A percentile compares a stretch with the other conserved stretches of the same genome.
Conservation (phyloP, 83 land plant genomes). For the Picea abies region DNA sequence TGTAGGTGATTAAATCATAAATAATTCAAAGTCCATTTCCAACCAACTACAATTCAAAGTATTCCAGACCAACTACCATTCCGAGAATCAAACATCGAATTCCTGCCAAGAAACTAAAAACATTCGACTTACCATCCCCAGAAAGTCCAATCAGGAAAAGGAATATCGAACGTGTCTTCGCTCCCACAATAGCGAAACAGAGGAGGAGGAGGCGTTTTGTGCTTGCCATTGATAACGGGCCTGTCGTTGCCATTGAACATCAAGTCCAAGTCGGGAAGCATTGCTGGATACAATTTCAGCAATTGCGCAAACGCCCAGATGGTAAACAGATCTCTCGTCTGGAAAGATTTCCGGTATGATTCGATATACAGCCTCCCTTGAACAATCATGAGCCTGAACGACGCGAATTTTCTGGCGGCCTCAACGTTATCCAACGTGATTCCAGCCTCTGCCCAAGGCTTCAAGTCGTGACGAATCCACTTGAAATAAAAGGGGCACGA, state of each 20-base stretch:
- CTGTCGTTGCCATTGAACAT: conserved; percentile 63
- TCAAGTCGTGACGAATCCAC: conserved; percentile 37
- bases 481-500: conserved; percentile 39
- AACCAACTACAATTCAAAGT: no score
- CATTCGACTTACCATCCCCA: no score
- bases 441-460: conserved; percentile 36
- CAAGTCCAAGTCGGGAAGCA: conserved; percentile 57
- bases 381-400: no score
- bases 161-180: conserved; percentile 24
- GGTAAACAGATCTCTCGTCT: conserved; percentile 57
- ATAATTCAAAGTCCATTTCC: no score
- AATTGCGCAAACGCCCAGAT: conserved; percentile 75
- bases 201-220: neutral
- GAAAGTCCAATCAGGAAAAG: no score
- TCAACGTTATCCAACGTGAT: conserved; percentile 26
- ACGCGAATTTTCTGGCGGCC: neutral
- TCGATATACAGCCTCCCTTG: neutral
- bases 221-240: conserved; percentile 27
- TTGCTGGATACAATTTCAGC: conserved; percentile 17
- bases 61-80: no score
- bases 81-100: no score
- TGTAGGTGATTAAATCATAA: no score
- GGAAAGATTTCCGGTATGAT: conserved; percentile 34
- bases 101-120: no score
- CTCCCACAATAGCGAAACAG: conserved; percentile 63